phyloP scores from a whole-genome alignment of 495 filamentous ascomycete species.

The Penicillium verhagenii region DNA sequence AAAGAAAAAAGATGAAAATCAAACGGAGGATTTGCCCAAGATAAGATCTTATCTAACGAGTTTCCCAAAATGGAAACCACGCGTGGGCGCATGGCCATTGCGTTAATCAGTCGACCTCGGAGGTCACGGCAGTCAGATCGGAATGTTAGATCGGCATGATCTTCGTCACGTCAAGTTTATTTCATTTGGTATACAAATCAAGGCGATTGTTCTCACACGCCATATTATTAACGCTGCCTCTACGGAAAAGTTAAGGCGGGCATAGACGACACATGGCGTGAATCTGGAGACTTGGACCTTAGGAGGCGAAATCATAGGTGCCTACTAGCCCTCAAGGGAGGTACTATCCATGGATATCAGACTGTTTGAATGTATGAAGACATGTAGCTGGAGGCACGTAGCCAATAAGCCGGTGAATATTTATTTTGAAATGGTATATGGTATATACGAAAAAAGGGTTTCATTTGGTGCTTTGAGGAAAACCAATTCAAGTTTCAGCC shows the following conservation, averaged over 20 bases:
- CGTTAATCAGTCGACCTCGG: conserved; percentile 21
- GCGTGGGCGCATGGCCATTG: conserved; percentile 25
- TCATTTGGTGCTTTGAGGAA: neutral
- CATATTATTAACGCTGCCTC: too few relatives aligned
- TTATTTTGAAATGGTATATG: neutral
- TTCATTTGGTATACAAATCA: neutral
- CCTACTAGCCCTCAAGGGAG: too few relatives aligned
- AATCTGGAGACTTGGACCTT: too few relatives aligned
- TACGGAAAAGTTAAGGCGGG: too few relatives aligned
- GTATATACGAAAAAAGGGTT: neutral
- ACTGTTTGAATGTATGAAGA: too few relatives aligned
- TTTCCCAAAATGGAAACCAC: conserved; percentile 8
- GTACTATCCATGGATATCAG: too few relatives aligned
- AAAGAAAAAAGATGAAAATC: neutral
- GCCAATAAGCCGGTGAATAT: neutral
- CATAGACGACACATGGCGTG: too few relatives aligned
- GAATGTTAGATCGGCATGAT: conserved; percentile 25
- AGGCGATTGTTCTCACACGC: neutral
- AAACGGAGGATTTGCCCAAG: conserved; percentile 2
- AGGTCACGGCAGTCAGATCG: conserved; percentile 18
- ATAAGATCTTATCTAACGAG: conserved; percentile 30
- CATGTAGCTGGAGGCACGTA: neutral
- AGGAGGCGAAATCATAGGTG: too few relatives aligned
- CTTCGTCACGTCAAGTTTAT: conserved; percentile 16
- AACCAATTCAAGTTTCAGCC: neutral